Evolutionary conservation across 345 rosid genomes (phyloP).

Genomic region (Mercurialis annua): DNA sequence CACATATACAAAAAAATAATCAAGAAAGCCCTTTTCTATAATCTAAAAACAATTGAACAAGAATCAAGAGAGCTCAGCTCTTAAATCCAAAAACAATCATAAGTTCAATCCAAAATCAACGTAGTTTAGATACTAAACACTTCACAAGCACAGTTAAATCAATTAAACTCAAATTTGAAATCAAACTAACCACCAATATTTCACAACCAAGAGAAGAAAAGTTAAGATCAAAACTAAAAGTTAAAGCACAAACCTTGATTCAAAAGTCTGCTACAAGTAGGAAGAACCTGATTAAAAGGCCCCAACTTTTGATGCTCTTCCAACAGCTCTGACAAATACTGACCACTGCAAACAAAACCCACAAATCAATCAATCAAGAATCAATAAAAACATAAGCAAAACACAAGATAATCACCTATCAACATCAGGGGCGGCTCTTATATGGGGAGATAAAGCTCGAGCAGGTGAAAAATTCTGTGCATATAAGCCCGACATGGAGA

Average conservation of each 20-base stretch:
- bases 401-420: slow-evolving; percentile 3
- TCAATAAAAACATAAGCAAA: background rate
- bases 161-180: background rate
- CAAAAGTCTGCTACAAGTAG: slow-evolving; percentile 77
- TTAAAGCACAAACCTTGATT: slow-evolving; percentile 64
- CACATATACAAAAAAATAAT: too few relatives aligned
- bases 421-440: slow-evolving; percentile 16
- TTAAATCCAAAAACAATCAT: background rate
- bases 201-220: background rate
- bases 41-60: too few relatives aligned
- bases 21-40: too few relatives aligned
- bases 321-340: slow-evolving; percentile 71
- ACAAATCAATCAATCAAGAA: background rate
- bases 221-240: background rate
- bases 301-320: slow-evolving; percentile 93
- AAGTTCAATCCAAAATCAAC: background rate
- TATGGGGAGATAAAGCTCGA: slow-evolving; percentile 12
- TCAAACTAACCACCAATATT: background rate
- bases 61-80: background rate
- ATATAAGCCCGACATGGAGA: slow-evolving; percentile 19
- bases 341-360: slow-evolving; percentile 37
- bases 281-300: slow-evolving; percentile 88
- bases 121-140: background rate
- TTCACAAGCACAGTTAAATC: background rate
- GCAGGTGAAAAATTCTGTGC: slow-evolving; percentile 16